Base-by-base conservation (phyloP, 352 stramenopile genomes). In the Phytophthora lateralis region DNA sequence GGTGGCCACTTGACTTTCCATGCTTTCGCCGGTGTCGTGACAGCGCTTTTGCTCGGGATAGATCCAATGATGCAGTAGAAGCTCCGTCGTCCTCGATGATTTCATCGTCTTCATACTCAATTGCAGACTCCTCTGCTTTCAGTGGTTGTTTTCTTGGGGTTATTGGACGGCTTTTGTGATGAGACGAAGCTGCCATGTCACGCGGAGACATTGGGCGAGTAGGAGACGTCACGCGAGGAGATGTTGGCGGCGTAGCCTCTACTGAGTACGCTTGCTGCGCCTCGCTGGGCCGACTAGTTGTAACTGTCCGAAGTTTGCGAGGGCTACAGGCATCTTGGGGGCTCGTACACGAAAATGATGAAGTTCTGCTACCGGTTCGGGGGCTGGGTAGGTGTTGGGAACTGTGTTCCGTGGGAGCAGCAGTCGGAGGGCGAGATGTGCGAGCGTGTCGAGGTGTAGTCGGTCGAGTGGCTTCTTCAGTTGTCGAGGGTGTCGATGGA, bases 51-150 rank as follows among this genome's bases (percentile, higher is more conserved):
- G 35, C 55, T 39, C 32, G 71, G 35, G 49, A 53, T 34, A 46
- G 54, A 14, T 72, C 56, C 43, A 45, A 34, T 27, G 53, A 69
- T 27, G n/a, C 37, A 2, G 50, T 20, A 2, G 37, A 42, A 21
- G n/a, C 37, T 39, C 52, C 41, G n/a, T 53, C 50, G 9, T 69
- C 63, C 24, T 75, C 71, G 7, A 82, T 24, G 14, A 71, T 47
- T 48, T 80, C 71, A 17, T 78, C 75, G 15, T 80, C 73, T 59
- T 84, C 75, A 14, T 74, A 80, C 44, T 82, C 75, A 27, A 72
- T 42, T 8, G 60, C 60, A 39, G 39, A 8, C 6, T 80, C 63
- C 24, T 62, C 51, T 47, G 8, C 24, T 53, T 38, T 61, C 7
- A 37, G 30, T 17, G 48, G 34, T 17, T 21, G 10, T 20, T 61